Percentiles rank a stretch among this genome's conserved stretches.
phyloP scores from a whole-genome alignment of 1,139 yeast species.

The Suhomyces ambrosiae region DNA sequence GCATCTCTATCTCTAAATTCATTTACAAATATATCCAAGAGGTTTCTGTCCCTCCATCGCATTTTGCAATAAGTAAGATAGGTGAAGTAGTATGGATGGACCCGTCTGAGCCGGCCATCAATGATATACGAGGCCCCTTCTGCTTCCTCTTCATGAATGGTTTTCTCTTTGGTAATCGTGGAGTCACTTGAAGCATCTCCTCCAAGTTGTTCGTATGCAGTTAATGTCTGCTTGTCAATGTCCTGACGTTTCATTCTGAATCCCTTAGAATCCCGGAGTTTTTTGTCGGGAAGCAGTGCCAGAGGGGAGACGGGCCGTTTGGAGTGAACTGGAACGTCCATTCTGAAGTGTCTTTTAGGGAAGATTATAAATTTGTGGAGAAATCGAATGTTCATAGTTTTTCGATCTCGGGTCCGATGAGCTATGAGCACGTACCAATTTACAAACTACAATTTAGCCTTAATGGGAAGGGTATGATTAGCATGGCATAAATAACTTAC shows the following conservation, averaged over 20 bases:
- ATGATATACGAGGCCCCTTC: slow-evolving; percentile 55
- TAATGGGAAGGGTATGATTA: too few relatives aligned
- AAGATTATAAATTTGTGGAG: not conserved
- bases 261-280: slow-evolving; percentile 49
- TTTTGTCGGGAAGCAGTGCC: slow-evolving; percentile 13
- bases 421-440: not conserved
- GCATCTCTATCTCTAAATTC: slow-evolving; percentile 85
- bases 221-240: slow-evolving; percentile 42
- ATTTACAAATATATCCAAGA: slow-evolving; percentile 74
- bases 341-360: not conserved
- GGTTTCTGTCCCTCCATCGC: slow-evolving; percentile 83
- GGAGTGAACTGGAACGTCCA: slow-evolving; percentile 1
- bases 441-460: too few relatives aligned
- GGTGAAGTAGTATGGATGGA: slow-evolving; percentile 84
- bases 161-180: slow-evolving; percentile 35
- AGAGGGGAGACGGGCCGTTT: slow-evolving; percentile 11
- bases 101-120: slow-evolving; percentile 67
- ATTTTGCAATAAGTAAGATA: slow-evolving; percentile 88
- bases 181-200: slow-evolving; percentile 31
- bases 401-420: not conserved
- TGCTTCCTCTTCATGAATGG: slow-evolving; percentile 56
- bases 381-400: not conserved
- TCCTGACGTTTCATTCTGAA: slow-evolving; percentile 51
- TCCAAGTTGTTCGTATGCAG: slow-evolving; percentile 47
- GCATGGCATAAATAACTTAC: too few relatives aligned